phyloP scores from a whole-genome alignment of 768 basidiomycete species.

The Trametes gibbosa region DNA sequence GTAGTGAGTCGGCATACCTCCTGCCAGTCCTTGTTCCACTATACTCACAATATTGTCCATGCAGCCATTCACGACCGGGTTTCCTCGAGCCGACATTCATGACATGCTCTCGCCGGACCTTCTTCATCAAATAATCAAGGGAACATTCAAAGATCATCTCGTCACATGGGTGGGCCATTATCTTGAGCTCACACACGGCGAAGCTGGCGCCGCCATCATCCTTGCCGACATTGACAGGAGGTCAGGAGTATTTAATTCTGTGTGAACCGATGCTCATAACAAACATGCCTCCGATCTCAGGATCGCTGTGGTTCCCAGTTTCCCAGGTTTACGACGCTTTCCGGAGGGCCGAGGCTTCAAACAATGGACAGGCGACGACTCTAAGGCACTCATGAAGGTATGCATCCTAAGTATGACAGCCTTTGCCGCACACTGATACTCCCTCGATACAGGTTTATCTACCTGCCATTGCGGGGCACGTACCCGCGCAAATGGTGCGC shows the following conservation, averaged over 20 bases:
- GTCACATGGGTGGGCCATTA: constrained; percentile 24
- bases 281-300: background rate
- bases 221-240: constrained; percentile 22
- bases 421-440: too few species aligned
- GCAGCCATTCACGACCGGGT: constrained; percentile 23
- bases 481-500: constrained; percentile 19
- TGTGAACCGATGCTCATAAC: background rate
- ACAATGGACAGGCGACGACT: constrained; percentile 31
- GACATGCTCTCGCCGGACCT: constrained; percentile 22
- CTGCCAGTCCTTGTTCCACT: background rate
- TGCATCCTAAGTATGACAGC: background rate
- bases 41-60: background rate
- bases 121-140: constrained; percentile 26
- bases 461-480: constrained; percentile 20
- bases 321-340: constrained; percentile 21
- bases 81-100: constrained; percentile 26
- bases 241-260: background rate
- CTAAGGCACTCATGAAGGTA: constrained; percentile 30
- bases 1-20: background rate
- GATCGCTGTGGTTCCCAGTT: constrained; percentile 15
- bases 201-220: constrained; percentile 1
- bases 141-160: constrained; percentile 26
- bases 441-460: constrained; percentile 22
- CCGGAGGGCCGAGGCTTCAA: constrained; percentile 26
- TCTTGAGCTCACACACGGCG: background rate